Evolutionary conservation across 805 yeast genomes (phyloP), one percentile per base, ranked within the genome.

Genomic region (Zygoascus ofunaensis): DNA sequence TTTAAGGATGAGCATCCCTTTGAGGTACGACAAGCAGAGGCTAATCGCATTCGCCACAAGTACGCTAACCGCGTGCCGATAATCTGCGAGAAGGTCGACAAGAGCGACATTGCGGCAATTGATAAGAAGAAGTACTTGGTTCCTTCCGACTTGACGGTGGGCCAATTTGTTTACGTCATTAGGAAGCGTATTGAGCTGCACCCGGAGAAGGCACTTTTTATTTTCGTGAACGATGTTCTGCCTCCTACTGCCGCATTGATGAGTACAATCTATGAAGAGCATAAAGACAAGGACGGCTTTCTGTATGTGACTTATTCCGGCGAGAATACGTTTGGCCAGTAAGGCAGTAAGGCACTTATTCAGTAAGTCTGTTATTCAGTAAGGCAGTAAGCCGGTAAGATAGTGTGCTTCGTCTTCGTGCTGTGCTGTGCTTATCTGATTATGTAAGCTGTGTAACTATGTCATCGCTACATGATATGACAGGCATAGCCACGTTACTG

Each of bases 241-340:
- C 98, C 98, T 8, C 97, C 97, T 39, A 92, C 98, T 2, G 97
- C 97, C 18, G 95, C 97, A 15, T 75, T 92, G 54, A 87, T 92
- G 92, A 82, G 94, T 56, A 76, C 92, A 20, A 83, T 92, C 52
- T 92, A 92, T 61, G 94, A 89, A 58, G 97, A 92, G 65, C 95
- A 92, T 67, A 87, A 87, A 69, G 98, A 92, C 62, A 90, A 90
- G 60, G 98, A 92, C 63, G 98, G 98, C 32, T 92, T 92, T 66
- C 77, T 92, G 60, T 92, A 92, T 67, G 90, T 92, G 52, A 77
- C 94, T 51, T 90, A 90, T 69, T 85, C 96, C 4, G 97, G 98
- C 40, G 98, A 92, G 67, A 92, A 92, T 68, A 92, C 98, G 4
- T 92, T 92, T 70, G 98, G 98, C 3, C 8, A 26, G 32, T n/a